Evolutionary conservation across 306 rosid genomes (phyloP), one percentile per base, ranked within the genome.

Genomic region (Macrotyloma uniflorum): DNA sequence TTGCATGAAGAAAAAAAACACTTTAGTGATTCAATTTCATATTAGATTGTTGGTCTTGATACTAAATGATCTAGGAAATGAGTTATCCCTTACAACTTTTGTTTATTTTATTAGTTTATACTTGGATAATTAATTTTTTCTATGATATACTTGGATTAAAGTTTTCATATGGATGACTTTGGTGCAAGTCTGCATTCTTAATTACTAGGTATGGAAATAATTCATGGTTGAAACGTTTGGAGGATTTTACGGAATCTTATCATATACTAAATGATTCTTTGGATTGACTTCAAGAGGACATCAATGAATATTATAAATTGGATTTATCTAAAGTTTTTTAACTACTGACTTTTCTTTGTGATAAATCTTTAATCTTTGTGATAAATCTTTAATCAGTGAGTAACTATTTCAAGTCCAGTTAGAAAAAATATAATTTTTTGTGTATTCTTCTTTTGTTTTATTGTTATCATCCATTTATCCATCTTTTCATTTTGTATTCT

Each of bases 271-370:
- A 74, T 59, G 78, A 53, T 19, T 86, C 75, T 20, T 22, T 79
- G 24, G 82, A 65, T 65, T 47, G 54, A 65, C 55, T 82, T 18
- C 10, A 57, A 11, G 74, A 62, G 53, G 83, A 75, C 23, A 32
- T 57, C 8, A 16, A n/a, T 0, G 83, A 76, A 35, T 83, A 86
- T 22, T 12, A 72, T 51, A 22, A 59, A 5, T 66, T 86, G 65
- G 77, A 72, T 42, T 71, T 76, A 19, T 70, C 83, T 7, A 40
- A 13, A 8, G 83, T 82, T 32, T 84, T 85, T 8, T 38, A 19
- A 2, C 38, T 85, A 1, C 49, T 82, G 67, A 82, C 68, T 69
- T 82, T 82, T 64, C 74, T 82, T 0, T 85, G 88, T 70, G 88
- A 82, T 36, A 82, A n/a, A n/a, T n/a, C n/a, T n/a, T n/a, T n/a